Conservation (phyloP, 305 asterid species). For the Striga hermonthica region DNA sequence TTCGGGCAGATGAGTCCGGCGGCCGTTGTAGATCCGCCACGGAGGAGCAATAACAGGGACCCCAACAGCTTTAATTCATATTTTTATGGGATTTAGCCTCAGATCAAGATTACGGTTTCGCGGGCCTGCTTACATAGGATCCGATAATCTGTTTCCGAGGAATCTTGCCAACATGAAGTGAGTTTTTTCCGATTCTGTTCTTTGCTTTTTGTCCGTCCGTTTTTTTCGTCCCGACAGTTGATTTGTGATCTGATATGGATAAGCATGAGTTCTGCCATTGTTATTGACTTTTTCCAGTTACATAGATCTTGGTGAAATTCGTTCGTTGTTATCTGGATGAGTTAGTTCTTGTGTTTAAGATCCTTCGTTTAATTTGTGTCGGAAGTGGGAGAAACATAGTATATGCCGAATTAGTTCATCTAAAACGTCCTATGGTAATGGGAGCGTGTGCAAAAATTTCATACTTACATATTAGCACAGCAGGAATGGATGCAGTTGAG, state of each 20-base stretch:
- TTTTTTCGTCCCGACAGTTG: slow-evolving; percentile 18
- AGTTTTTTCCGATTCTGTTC: slow-evolving; percentile 31
- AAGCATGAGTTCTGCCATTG: not conserved
- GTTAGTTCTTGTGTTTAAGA: no score
- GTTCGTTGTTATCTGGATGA: no score
- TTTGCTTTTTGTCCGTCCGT: not conserved
- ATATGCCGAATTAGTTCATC: no score
- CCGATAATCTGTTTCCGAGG: slow-evolving; percentile 40
- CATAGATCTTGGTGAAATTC: not conserved
- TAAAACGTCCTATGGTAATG: no score
- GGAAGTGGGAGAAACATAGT: no score
- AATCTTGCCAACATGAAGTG: slow-evolving; percentile 49
- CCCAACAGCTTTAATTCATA: not conserved
- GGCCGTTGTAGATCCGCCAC: slow-evolving; percentile 31
- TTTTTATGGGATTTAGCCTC: slow-evolving; percentile 42
- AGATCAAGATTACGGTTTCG: slow-evolving; percentile 36
- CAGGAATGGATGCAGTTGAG: no score
- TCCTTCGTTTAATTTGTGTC: no score
- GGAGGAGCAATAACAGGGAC: not conserved
- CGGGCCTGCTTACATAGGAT: slow-evolving; percentile 34
- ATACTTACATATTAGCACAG: no score
- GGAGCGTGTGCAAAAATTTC: no score
- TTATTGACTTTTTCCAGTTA: slow-evolving; percentile 6
- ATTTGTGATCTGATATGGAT: slow-evolving; percentile 25
- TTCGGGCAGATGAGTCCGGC: not conserved